Conservation (phyloP, 441 rosid genomes). For the Adansonia gregorii region DNA sequence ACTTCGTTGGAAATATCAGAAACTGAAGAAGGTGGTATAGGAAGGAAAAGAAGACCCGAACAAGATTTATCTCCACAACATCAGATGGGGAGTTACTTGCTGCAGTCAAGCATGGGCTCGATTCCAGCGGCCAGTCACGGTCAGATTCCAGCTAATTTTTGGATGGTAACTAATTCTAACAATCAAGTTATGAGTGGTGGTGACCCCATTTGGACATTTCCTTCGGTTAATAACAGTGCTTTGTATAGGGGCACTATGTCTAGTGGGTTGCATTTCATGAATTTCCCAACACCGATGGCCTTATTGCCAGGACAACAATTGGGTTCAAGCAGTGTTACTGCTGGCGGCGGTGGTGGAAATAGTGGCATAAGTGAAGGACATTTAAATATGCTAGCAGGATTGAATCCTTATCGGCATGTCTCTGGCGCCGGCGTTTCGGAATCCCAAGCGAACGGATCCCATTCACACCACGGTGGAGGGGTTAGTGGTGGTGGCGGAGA, state of each 20-base stretch:
- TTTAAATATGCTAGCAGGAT: slow-evolving; percentile 57
- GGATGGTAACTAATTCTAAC: slow-evolving; percentile 64
- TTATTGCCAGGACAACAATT: slow-evolving; percentile 60
- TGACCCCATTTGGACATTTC: slow-evolving; percentile 76
- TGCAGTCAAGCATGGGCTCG: slow-evolving; percentile 45
- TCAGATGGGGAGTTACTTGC: slow-evolving; percentile 55
- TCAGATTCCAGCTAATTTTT: slow-evolving; percentile 64
- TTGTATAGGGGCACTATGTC: slow-evolving; percentile 55
- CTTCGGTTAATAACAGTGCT: slow-evolving; percentile 52
- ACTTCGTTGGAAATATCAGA: slow-evolving; percentile 53
- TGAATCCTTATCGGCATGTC: slow-evolving; percentile 48
- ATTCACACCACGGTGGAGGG: slow-evolving; percentile 41
- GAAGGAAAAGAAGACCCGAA: slow-evolving; percentile 54
- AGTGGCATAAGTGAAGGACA: slow-evolving; percentile 51
- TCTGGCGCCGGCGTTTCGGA: slow-evolving; percentile 45
- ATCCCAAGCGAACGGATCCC: slow-evolving; percentile 64
- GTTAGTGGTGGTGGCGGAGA: slow-evolving; percentile 26
- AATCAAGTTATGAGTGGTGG: slow-evolving; percentile 66
- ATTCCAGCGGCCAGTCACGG: slow-evolving; percentile 48
- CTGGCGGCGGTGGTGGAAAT: slow-evolving; percentile 15
- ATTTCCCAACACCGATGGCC: slow-evolving; percentile 71
- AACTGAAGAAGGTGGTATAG: slow-evolving; percentile 44
- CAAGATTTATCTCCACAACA: slow-evolving; percentile 54
- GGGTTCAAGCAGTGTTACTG: slow-evolving; percentile 37
- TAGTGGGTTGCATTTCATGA: slow-evolving; percentile 77